Percentiles rank a stretch among this genome's conserved stretches.
Conservation (phyloP, 306 rosid genomes). For the Purshia tridentata region DNA sequence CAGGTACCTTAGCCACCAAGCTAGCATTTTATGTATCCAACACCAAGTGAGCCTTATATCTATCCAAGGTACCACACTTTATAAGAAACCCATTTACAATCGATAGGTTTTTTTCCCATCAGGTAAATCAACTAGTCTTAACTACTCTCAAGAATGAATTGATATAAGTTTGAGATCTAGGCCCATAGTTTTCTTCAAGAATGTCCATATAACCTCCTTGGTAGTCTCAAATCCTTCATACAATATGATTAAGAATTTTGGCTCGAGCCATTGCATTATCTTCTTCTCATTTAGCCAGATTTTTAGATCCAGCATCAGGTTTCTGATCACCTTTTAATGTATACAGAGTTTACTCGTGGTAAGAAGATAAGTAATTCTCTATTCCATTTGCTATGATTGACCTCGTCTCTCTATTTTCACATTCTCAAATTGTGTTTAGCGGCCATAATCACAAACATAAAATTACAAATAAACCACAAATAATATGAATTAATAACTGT, state of each 20-base stretch:
- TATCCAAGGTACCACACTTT: background rate
- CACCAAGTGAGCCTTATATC: background rate
- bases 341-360: background rate
- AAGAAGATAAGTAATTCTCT: background rate
- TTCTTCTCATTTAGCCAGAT: background rate
- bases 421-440: background rate
- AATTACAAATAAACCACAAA: too few species aligned
- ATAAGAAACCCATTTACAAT: background rate
- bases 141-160: background rate
- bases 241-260: background rate
- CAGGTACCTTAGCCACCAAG: background rate
- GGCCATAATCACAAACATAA: too few species aligned
- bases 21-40: background rate
- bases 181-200: background rate
- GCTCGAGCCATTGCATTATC: background rate
- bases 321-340: background rate
- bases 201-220: background rate
- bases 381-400: background rate
- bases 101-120: background rate
- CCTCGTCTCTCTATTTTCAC: background rate
- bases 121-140: background rate
- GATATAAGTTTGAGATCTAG: conserved; percentile 3
- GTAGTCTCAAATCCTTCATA: background rate
- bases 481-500: too few species aligned
- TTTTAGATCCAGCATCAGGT: background rate